Evolutionary conservation across 305 asterid genomes (phyloP).

Genomic region (Fraxinus greggii): DNA sequence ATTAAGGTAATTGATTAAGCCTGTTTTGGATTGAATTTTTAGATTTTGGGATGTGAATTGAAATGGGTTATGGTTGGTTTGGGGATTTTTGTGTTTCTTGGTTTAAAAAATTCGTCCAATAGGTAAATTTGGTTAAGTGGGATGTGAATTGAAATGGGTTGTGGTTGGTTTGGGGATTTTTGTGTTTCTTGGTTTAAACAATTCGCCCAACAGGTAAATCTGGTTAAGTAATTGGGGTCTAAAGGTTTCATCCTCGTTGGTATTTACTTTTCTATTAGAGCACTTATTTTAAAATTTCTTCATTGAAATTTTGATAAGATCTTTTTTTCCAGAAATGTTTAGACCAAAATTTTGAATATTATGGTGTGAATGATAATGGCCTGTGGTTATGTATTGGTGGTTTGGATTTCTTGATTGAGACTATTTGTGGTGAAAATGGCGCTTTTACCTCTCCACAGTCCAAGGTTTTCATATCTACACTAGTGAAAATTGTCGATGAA

Average conservation of each 20-base stretch:
- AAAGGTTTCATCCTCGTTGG: not conserved
- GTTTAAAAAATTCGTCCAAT: conserved; percentile 42
- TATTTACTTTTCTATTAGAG: not conserved
- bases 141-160: not conserved
- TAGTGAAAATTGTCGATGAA: too few relatives aligned
- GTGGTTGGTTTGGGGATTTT: not conserved
- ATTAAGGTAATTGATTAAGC: conserved; percentile 48
- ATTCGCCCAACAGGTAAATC: conserved; percentile 35
- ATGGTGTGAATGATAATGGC: not conserved
- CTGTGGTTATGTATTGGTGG: not conserved
- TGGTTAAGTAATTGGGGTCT: not conserved
- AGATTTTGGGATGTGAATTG: not conserved
- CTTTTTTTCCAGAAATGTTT: not conserved
- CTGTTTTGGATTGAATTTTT: not conserved
- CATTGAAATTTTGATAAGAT: not conserved
- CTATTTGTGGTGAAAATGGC: not conserved
- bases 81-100: not conserved
- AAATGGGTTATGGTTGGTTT: not conserved
- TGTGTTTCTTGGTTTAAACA: conserved; percentile 20
- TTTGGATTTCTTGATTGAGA: not conserved
- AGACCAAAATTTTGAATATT: not conserved
- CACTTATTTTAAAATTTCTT: not conserved
- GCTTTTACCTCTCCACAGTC: not conserved
- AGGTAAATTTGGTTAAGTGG: too few relatives aligned
- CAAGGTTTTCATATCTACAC: not conserved